These are phyloP conservation scores for Aspergillus oerlinghausenensis DNA, from an alignment of 2,329 filamentous ascomycete genomes.

Conservation along the genomic window DNA sequence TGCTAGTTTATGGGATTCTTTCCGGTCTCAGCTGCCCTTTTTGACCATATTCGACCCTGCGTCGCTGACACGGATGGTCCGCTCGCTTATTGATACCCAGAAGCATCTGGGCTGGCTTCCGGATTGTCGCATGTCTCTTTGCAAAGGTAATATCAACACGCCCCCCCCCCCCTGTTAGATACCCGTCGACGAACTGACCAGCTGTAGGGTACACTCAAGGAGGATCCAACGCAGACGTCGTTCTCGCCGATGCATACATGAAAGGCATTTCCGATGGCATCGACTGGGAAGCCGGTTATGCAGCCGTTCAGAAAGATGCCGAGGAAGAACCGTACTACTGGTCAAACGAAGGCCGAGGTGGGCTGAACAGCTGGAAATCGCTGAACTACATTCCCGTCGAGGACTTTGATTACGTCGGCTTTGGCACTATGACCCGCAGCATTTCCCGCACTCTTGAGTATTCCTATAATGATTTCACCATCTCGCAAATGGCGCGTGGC, in stretches of 20 bases:
- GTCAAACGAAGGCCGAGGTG: constrained; percentile 65
- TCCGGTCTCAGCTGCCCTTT: constrained; percentile 64
- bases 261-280: constrained; percentile 61
- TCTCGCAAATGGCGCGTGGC: constrained; percentile 57
- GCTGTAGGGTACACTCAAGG: constrained; percentile 62
- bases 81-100: constrained; percentile 68
- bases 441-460: constrained; percentile 72
- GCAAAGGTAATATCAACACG: constrained; percentile 41
- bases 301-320: constrained; percentile 65
- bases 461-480: constrained; percentile 68
- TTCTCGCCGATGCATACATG: constrained; percentile 63
- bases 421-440: constrained; percentile 65
- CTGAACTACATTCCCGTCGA: constrained; percentile 67
- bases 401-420: constrained; percentile 62
- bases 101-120: constrained; percentile 66
- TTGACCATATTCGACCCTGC: constrained; percentile 62
- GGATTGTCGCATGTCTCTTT: constrained; percentile 69
- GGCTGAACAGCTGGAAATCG: constrained; percentile 65
- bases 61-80: constrained; percentile 60
- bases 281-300: constrained; percentile 64
- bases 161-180: background rate
- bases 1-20: constrained; percentile 61
- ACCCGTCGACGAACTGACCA: background rate
- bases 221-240: constrained; percentile 66
- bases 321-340: constrained; percentile 67